Conservation (phyloP, 768 basidiomycete genomes). For the Exidia glandulosa region DNA sequence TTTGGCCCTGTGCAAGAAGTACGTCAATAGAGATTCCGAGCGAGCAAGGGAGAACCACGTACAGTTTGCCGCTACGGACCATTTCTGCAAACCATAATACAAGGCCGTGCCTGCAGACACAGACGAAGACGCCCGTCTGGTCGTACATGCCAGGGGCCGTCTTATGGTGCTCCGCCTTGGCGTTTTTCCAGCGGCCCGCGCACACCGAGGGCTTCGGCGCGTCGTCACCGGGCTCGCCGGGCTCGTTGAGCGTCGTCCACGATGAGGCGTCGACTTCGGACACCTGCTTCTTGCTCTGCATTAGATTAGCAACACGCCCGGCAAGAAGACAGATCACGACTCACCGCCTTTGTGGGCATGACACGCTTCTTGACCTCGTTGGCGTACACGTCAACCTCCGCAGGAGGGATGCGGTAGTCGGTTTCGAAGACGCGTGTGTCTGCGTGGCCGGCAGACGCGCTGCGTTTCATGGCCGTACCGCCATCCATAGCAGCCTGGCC, state of each 20-base stretch:
- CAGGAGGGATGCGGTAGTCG: background rate
- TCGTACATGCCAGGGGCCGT: background rate
- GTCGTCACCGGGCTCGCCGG: background rate
- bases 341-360: background rate
- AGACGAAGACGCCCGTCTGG: background rate
- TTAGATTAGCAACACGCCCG: background rate
- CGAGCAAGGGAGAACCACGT: slow-evolving; percentile 14
- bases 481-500: background rate
- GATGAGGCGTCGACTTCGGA: background rate
- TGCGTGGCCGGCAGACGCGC: background rate
- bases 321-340: background rate
- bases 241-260: background rate
- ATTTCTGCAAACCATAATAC: background rate
- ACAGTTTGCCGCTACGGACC: slow-evolving; percentile 34
- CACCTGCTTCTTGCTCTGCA: background rate
- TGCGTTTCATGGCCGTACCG: background rate
- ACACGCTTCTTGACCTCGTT: background rate
- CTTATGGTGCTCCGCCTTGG: background rate
- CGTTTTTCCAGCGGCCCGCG: background rate
- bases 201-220: background rate
- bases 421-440: background rate
- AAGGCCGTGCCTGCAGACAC: background rate
- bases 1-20: background rate
- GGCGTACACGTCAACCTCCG: background rate
- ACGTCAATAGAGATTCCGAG: background rate